Percentiles rank a stretch among this genome's conserved stretches.
Evolutionary conservation across 495 filamentous ascomycete species (phyloP).

Genomic region (Talaromyces liani): DNA sequence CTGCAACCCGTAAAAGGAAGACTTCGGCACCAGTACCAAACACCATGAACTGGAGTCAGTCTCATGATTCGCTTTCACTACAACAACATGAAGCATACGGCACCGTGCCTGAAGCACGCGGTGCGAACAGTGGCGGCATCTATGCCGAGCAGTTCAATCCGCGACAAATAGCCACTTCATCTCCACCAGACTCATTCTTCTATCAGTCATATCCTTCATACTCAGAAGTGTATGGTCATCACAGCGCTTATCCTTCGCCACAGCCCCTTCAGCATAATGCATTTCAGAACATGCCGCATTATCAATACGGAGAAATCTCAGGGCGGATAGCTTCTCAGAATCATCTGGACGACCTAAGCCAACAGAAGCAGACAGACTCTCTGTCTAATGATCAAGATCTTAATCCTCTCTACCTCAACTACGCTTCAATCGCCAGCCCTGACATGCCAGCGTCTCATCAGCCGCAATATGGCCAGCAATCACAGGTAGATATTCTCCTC

Average conservation of each 20-base stretch:
- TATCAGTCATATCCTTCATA: conserved; percentile 55
- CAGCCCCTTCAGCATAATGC: conserved; percentile 36
- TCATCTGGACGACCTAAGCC: conserved; percentile 55
- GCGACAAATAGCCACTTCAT: conserved; percentile 58
- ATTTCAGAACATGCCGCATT: conserved; percentile 55
- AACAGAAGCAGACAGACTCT: conserved; percentile 52
- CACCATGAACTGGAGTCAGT: neutral
- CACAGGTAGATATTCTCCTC: conserved; percentile 57
- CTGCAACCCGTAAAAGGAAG: neutral
- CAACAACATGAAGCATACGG: conserved; percentile 25
- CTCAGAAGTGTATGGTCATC: conserved; percentile 58
- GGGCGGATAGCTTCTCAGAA: conserved; percentile 37
- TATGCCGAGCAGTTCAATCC: conserved; percentile 61
- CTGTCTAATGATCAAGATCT: conserved; percentile 59
- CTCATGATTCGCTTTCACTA: neutral
- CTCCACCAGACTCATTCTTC: conserved; percentile 59
- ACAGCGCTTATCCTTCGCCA: conserved; percentile 42
- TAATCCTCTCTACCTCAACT: conserved; percentile 69
- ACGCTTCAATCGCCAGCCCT: conserved; percentile 65
- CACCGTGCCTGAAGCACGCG: conserved; percentile 35
- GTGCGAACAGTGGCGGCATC: conserved; percentile 26
- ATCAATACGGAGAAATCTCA: conserved; percentile 47
- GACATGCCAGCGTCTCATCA: conserved; percentile 47
- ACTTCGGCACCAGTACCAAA: neutral
- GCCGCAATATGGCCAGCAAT: conserved; percentile 49